Evolutionary conservation across 305 asterid species (phyloP), one percentile per base, ranked within the genome.

Genomic region (Fraxinus baroniana): DNA sequence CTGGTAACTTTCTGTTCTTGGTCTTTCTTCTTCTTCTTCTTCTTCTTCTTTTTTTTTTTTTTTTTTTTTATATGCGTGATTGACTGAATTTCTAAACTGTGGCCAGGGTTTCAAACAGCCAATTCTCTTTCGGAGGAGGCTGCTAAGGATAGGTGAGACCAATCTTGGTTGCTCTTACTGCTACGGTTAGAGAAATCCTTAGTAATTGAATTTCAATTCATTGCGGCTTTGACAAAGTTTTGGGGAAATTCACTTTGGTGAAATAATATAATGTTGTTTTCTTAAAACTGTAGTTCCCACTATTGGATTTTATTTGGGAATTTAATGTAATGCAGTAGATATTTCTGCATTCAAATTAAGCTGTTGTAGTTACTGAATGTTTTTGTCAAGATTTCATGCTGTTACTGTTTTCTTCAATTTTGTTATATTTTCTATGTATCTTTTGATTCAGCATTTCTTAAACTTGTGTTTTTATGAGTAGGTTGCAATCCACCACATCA

Each of bases 81-180:
- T 24, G 76, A 80, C 17, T 82, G 30, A 79, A 85, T 30, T 36
- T 84, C 32, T 85, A 68, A 24, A 76, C 64, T 71, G 76, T 88
- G 82, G 5, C 80, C 89, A 86, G 95, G 93, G 81, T 90, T 89
- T 73, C 91, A 84, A 70, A 57, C 86, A 15, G 83, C 86, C 37
- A 91, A 91, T 87, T 82, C 88, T 72, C 82, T 75, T 83, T 49
- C 74, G n/a, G 94, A 91, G 82, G 95, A 89, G 83, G 87, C 85
- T 80, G 82, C 88, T 17, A 88, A 84, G 91, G 97, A 95, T 52
- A 84, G 91, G 98, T 93, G 85, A 82, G 91, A 68, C 6, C 39
- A 76, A 44, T 20, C 4, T 35, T 80, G 55, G 32, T 66, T 83
- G 79, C 57, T 74, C 22, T 32, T 35, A 76, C 66, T 78, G 77